Evolutionary conservation across 768 basidiomycete genomes (phyloP), one percentile per base, ranked within the genome.

Genomic region (Rhizopogon salebrosus): DNA sequence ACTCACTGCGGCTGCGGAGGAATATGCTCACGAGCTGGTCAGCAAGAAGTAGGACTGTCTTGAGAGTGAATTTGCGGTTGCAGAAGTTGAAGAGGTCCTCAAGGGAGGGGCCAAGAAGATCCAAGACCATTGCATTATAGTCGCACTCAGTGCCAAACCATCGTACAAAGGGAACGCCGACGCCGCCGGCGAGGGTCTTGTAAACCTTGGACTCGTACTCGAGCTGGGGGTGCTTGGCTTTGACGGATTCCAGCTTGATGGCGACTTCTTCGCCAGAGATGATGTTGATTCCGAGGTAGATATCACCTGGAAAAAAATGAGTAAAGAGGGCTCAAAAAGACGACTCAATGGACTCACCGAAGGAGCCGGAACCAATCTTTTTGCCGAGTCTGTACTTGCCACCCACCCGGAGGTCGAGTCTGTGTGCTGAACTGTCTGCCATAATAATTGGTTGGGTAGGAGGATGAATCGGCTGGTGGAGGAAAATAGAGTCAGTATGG

Each of bases 201-300:
- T 87, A 89, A 43, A 91, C 89, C 71, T 90, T 89, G 60, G 87
- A 88, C 74, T 99, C 95, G 67, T 99, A 99, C 71, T 99, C 97
- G 64, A 99, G 88, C 74, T 99, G 97, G n/a, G 97, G 97, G 62
- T 99, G 97, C 72, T 99, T 99, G 61, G 97, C 97, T 73, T 99
- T 99, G 71, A 98, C 93, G 2, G 95, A 98, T 74, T 99, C 97
- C 63, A 99, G 91, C 75, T 99, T 99, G 82, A 99, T 99, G 68
- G 94, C 97, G 56, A 98, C 95, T 69, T 98, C 97, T 70, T 99
- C 97, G 23, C 95, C 95, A 16, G 95, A 98, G 68, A 98, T 98
- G 77, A 99, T 98, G 80, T 98, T 99, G 72, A 97, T 95, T 53
- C 97, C 97, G 57, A 98, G 91, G 71, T 98, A 98, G 73, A 99